Percentiles rank a stretch among this genome's conserved stretches.
phyloP scores from a whole-genome alignment of 2,329 filamentous ascomycete species.

The Neocucurbitaria cava region DNA sequence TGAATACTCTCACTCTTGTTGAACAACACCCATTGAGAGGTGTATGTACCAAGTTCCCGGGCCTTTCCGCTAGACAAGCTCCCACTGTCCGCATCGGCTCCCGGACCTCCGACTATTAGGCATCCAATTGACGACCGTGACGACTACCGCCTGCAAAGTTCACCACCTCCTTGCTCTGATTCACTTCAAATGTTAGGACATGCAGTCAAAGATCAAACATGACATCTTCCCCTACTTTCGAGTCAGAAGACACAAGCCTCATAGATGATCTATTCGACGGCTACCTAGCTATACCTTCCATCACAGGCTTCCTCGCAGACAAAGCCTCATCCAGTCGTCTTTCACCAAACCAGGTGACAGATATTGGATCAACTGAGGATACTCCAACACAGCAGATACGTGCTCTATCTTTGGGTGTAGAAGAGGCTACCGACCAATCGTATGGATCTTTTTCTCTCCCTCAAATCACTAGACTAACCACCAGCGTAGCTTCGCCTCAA shows the following conservation, averaged over 20 bases:
- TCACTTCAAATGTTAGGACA: background rate
- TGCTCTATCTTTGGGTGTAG: background rate
- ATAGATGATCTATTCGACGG: conserved; percentile 27
- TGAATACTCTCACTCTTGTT: too few relatives aligned
- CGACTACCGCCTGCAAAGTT: too few relatives aligned
- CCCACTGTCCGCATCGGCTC: background rate
- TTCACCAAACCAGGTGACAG: background rate
- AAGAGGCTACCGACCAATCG: background rate
- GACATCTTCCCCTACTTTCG: background rate
- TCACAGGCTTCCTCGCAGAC: conserved; percentile 9
- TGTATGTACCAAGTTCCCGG: too few relatives aligned
- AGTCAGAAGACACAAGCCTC: background rate
- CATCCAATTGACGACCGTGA: too few relatives aligned
- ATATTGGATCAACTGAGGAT: background rate
- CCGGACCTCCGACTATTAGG: background rate
- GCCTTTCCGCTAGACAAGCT: too few relatives aligned
- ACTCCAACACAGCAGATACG: background rate
- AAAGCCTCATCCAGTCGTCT: background rate
- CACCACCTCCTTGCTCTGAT: background rate
- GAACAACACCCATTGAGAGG: too few relatives aligned
- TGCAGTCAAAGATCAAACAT: background rate
- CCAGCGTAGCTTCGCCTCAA: background rate
- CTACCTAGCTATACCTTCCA: conserved; percentile 19
- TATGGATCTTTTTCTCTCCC: background rate
- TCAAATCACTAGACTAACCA: background rate